Percentiles rank a stretch among this genome's conserved stretches.
phyloP scores from a whole-genome alignment of 2,329 filamentous ascomycete genomes.

The Elsinoe fawcettii region DNA sequence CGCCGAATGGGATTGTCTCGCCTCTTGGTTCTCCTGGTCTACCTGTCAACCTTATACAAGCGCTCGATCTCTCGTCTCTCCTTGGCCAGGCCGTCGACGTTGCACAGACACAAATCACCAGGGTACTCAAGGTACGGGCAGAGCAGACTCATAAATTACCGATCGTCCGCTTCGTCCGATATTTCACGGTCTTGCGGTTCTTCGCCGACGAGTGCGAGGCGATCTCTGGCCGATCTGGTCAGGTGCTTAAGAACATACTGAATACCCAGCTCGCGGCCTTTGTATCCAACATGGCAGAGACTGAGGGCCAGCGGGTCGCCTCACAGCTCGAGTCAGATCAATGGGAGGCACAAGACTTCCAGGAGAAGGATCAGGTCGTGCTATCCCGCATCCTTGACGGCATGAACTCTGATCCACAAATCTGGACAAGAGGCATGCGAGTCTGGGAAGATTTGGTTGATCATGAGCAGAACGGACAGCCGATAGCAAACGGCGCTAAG shows the following conservation, averaged over 20 bases:
- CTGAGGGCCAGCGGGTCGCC: constrained; percentile 65
- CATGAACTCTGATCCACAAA: constrained; percentile 61
- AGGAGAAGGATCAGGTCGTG: constrained; percentile 51
- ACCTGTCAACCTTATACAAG: constrained; percentile 69
- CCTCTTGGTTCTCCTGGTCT: constrained; percentile 21
- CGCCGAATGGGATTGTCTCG: constrained; percentile 20
- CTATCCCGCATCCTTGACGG: constrained; percentile 59
- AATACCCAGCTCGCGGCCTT: constrained; percentile 78
- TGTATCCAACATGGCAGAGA: constrained; percentile 61
- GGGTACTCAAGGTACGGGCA: constrained; percentile 66
- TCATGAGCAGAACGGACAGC: constrained; percentile 27
- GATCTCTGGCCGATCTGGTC: constrained; percentile 70
- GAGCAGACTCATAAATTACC: constrained; percentile 64
- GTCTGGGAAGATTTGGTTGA: constrained; percentile 41
- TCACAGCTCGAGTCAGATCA: constrained; percentile 72
- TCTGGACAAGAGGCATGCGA: constrained; percentile 54
- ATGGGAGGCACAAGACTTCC: constrained; percentile 72
- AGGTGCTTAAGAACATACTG: constrained; percentile 67
- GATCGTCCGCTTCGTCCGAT: constrained; percentile 64
- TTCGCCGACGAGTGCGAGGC: constrained; percentile 84
- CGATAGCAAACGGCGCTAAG: constrained; percentile 25
- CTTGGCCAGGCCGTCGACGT: constrained; percentile 74
- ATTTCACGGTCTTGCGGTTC: constrained; percentile 72
- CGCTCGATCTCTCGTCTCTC: constrained; percentile 68
- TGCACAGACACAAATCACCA: constrained; percentile 64